phyloP scores from a whole-genome alignment of 768 basidiomycete species.

The Daedaleopsis sinensis region DNA sequence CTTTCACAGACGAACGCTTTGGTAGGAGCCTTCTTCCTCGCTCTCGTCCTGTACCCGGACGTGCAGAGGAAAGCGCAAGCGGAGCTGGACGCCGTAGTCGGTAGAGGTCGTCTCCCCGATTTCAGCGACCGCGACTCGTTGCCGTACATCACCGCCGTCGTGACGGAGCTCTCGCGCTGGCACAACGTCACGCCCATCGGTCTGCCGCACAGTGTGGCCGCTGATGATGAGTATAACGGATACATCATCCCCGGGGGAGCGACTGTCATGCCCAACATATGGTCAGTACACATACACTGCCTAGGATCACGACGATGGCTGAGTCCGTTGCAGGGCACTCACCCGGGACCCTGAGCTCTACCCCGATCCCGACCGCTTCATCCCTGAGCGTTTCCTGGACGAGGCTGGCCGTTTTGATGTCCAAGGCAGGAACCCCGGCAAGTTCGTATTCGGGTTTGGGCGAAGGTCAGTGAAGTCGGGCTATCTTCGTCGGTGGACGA shows the following conservation, averaged over 20 bases:
- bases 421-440: constrained; percentile 5
- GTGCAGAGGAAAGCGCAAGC: constrained; percentile 13
- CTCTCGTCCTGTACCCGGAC: constrained; percentile 9
- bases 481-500: no score
- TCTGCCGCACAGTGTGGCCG: constrained; percentile 33
- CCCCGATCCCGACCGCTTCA: constrained; percentile 50
- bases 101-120: constrained; percentile 14
- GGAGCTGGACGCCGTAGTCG: constrained; percentile 23
- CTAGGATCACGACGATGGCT: no score
- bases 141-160: constrained; percentile 16
- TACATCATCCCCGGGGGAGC: constrained; percentile 40
- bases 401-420: constrained; percentile 16
- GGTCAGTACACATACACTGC: constrained; percentile 6
- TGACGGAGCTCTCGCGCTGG: constrained; percentile 21
- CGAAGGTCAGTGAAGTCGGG: constrained; percentile 10
- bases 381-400: constrained; percentile 51
- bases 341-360: constrained; percentile 50
- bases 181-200: constrained; percentile 13
- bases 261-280: constrained; percentile 17
- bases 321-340: constrained; percentile 39
- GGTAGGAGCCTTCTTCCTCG: constrained; percentile 2
- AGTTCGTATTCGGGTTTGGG: constrained; percentile 32
- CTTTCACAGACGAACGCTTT: neutral
- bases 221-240: constrained; percentile 44
- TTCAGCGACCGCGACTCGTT: constrained; percentile 18